Evolutionary conservation across 768 basidiomycete genomes (phyloP).

Genomic region (Neoboletus brunneissimus): DNA sequence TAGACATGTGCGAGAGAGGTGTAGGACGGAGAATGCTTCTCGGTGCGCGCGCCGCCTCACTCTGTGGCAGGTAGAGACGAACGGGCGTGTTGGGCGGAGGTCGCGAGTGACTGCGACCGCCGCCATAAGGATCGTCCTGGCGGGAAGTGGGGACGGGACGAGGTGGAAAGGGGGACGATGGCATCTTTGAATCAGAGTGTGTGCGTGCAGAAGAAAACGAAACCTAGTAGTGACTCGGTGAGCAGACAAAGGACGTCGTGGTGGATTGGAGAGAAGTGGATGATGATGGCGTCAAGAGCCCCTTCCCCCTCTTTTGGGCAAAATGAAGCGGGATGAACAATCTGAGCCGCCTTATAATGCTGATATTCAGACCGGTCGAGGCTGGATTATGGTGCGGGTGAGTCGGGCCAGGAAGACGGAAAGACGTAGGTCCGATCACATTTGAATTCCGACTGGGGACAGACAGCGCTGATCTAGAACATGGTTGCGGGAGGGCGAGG

Average conservation of each 20-base stretch:
- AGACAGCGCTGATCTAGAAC: not conserved
- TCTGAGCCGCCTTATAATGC: not conserved
- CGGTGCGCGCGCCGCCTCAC: constrained; percentile 8
- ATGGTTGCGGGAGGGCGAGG: not conserved
- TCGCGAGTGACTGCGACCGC: constrained; percentile 1
- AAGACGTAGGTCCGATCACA: constrained; percentile 6
- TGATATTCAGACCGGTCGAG: constrained; percentile 24
- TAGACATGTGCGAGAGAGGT: not conserved
- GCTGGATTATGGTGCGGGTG: not conserved
- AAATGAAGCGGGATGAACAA: not conserved
- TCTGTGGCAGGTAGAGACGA: constrained; percentile 1
- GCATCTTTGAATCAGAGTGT: constrained; percentile 6
- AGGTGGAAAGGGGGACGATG: constrained; percentile 20
- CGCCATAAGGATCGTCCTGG: constrained; percentile 6
- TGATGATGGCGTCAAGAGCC: not conserved
- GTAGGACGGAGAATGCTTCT: constrained; percentile 21
- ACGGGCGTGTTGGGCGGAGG: not conserved
- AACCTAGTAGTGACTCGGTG: not conserved
- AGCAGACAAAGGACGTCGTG: not conserved
- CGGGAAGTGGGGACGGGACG: constrained; percentile 8
- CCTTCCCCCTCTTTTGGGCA: not conserved
- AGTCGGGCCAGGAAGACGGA: not conserved
- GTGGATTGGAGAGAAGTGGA: constrained; percentile 4
- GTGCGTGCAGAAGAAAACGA: not conserved
- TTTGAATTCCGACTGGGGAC: constrained; percentile 23